Base-by-base conservation (phyloP, 257 asterid genomes). In the Hygrophila difformis region DNA sequence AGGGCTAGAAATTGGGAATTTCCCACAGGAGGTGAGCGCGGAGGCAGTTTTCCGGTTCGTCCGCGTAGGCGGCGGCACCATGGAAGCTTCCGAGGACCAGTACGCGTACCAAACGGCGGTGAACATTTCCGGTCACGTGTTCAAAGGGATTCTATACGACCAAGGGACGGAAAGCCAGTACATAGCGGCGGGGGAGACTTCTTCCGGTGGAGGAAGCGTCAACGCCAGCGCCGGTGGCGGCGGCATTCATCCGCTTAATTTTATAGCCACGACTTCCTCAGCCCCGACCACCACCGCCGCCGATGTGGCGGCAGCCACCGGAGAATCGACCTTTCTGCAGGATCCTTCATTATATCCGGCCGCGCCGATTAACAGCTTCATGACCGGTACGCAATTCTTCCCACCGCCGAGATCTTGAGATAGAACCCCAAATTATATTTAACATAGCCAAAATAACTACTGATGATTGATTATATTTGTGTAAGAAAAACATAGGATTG, bases 121-220 rank as follows among this genome's bases (percentile, higher is more conserved):
- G 14, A 14, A 18, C 18, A 39, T 39, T 39, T 6, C 17, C 14
- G 44, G 44, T 1, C 44, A 39, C 44, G 14, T 39, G 2, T 39
- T 39, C 18, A 39, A 18, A 39, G 44, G 44, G 14, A 39, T 39
- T 4, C 18, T 39, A 6, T 39, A 39, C 4, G 44, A 39, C 14
- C 44, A 39, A 4, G 44, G 44, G 17, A 39, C 44, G 2, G 44
- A 39, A 39, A 39, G 8, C 44, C 44, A 39, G 44, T 39, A 39
- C 44, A 39, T 39, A 18, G n/a, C n/a, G n/a, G 18, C 4, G 2
- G 44, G 18, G 2, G 44, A 6, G 4, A 39, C 44, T 1, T 12
- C 14, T 8, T 39, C 44, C 14, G 14, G 18, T 18, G 44, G 44
- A 15, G 44, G 44, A 6, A 39, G 44, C 18, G 44, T 39, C 44